These are phyloP conservation scores for Calocybe indica DNA, from an alignment of 768 basidiomycete genomes.

Conservation along the genomic window DNA sequence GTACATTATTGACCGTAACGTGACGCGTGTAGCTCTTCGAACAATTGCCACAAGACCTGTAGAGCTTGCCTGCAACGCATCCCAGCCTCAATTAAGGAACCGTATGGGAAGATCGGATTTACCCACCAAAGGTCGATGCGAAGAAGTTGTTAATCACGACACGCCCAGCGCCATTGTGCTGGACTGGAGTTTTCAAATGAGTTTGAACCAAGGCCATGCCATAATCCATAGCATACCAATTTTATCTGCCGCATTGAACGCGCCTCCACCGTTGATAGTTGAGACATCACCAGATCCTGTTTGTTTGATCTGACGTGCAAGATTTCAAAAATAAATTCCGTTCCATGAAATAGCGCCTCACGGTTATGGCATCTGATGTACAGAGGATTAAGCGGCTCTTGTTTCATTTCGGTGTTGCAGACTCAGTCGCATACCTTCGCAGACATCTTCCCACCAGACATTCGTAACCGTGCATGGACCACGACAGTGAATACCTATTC, in stretches of 20 bases:
- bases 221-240: conserved; percentile 11
- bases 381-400: not conserved
- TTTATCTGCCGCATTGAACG: conserved; percentile 19
- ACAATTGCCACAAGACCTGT: conserved; percentile 23
- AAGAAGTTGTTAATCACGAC: conserved; percentile 21
- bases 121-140: conserved; percentile 18
- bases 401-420: too few species aligned
- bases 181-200: conserved; percentile 10
- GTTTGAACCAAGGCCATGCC: not conserved
- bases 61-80: conserved; percentile 15
- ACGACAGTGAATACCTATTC: conserved; percentile 21
- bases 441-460: conserved; percentile 25
- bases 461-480: conserved; percentile 22
- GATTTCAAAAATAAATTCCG: not conserved
- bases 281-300: conserved; percentile 20
- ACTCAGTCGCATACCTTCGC: conserved; percentile 14
- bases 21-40: conserved; percentile 15
- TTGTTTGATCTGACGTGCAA: conserved; percentile 16
- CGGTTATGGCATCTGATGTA: conserved; percentile 15
- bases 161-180: conserved; percentile 21
- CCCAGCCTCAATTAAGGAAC: not conserved
- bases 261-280: conserved; percentile 20
- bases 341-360: not conserved
- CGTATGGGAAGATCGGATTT: not conserved
- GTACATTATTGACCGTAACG: conserved; percentile 20